Conservation (phyloP, 108 stramenopile species). For the Ochromonas danica region DNA sequence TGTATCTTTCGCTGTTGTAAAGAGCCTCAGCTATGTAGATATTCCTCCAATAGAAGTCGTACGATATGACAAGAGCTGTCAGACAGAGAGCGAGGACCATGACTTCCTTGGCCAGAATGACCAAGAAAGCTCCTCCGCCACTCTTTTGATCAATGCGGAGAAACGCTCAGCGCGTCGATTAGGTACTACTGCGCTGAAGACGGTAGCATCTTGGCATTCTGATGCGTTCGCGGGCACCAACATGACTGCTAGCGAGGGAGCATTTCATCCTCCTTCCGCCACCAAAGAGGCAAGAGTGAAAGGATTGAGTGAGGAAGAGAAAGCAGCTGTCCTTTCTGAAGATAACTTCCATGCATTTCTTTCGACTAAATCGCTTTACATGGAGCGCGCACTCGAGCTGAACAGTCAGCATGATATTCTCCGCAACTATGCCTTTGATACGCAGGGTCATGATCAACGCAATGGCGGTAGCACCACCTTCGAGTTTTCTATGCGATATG, state of each 20-base stretch:
- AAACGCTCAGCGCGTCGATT: too few species aligned
- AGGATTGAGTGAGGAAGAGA: background rate
- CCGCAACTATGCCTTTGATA: slow-evolving; percentile 15
- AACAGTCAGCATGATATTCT: slow-evolving; percentile 5
- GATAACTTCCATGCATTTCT: background rate
- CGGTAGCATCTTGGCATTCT: too few species aligned
- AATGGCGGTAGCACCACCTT: background rate
- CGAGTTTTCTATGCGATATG: background rate
- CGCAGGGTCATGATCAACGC: background rate
- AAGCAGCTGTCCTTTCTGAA: background rate
- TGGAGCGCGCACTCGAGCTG: slow-evolving; percentile 8
- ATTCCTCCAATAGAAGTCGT: background rate
- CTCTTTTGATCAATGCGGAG: background rate
- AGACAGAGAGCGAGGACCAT: slow-evolving; percentile 9
- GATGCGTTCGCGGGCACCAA: too few species aligned
- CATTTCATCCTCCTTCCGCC: too few species aligned
- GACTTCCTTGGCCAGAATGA: background rate
- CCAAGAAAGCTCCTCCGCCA: too few species aligned
- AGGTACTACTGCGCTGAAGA: too few species aligned
- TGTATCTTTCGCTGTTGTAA: too few species aligned
- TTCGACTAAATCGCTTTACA: background rate
- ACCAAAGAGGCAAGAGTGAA: too few species aligned
- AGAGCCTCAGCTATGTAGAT: too few species aligned
- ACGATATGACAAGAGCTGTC: background rate
- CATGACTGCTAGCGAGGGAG: too few species aligned